A percentile compares a stretch with the other conserved stretches of the same genome.
Conservation (phyloP, 2,329 filamentous ascomycete genomes). For the Neonectria magnoliae region DNA sequence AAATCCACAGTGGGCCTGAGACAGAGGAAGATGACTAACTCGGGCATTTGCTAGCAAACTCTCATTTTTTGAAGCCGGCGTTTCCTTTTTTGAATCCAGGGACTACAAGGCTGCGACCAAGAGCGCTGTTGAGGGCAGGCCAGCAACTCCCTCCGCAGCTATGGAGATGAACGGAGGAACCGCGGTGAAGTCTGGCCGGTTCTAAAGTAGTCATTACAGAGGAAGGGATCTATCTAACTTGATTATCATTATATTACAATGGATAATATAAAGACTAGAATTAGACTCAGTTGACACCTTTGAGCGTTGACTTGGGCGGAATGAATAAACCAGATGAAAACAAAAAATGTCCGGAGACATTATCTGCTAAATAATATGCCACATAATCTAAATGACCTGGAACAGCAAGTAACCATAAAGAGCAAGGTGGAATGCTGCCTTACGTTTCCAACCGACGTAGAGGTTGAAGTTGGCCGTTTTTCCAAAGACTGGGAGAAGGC, state of each 20-base stretch:
- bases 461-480: background rate
- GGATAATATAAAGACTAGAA: too few relatives aligned
- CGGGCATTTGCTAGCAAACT: background rate
- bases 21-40: background rate
- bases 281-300: too few relatives aligned
- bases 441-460: too few relatives aligned
- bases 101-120: background rate
- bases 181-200: background rate
- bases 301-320: too few relatives aligned
- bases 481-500: constrained; percentile 63
- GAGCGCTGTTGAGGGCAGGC: background rate
- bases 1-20: background rate
- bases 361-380: too few relatives aligned
- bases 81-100: constrained; percentile 7
- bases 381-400: too few relatives aligned
- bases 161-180: background rate
- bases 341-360: too few relatives aligned
- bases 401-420: too few relatives aligned
- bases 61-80: background rate
- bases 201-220: background rate
- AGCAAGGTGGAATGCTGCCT: too few relatives aligned
- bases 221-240: too few relatives aligned
- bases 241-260: too few relatives aligned
- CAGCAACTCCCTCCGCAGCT: background rate
- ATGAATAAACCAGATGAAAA: too few relatives aligned